Evolutionary conservation across 768 basidiomycete species (phyloP), one percentile per base, ranked within the genome.

Genomic region (Boletus sp.): DNA sequence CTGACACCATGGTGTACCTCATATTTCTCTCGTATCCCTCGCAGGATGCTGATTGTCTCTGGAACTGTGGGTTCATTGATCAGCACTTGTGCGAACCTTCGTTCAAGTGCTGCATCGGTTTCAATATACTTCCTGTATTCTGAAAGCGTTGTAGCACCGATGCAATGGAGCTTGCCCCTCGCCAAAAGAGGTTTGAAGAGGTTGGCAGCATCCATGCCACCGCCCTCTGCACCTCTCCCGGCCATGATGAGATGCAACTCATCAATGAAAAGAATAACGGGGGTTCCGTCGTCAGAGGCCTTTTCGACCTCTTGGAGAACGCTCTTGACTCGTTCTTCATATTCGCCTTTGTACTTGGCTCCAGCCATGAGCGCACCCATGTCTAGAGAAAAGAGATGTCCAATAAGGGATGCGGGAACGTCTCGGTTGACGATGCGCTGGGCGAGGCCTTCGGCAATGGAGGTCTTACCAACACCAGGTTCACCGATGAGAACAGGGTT

Each of bases 401-500:
- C 82, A 48, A 93, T 78, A 30, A 95, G 71, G 47, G 79, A 83
- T 15, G 80, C 82, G 20, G 93, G 93, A 7, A 94, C 92, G 73
- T 98, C 95, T 48, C 94, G 86, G 64, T 94, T 93, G 64, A 97
- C 85, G 58, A 98, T 96, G 46, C 96, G 86, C 69, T 96, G 95
- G 0, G 96, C 95, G 7, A 99, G 85, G 40, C 94, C 94, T 78
- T 99, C 96, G 7, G 87, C 93, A 52, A 98, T 91, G 24, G 93
- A 85, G 1, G 95, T 97, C 76, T 99, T 99, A 5, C 96, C 96
- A 24, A 96, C 94, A 71, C 96, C 90, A 47, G 90, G 91, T 73
- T 92, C 93, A 59, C 94, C 95, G 64, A 98, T 93, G 28, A 98
- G 84, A 40, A 97, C 92, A n/a, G 96, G 94, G 65, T 96, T 97